These are phyloP conservation scores for Scutellaria galericulata DNA, from an alignment of 257 asterid genomes.

Conservation along the genomic window DNA sequence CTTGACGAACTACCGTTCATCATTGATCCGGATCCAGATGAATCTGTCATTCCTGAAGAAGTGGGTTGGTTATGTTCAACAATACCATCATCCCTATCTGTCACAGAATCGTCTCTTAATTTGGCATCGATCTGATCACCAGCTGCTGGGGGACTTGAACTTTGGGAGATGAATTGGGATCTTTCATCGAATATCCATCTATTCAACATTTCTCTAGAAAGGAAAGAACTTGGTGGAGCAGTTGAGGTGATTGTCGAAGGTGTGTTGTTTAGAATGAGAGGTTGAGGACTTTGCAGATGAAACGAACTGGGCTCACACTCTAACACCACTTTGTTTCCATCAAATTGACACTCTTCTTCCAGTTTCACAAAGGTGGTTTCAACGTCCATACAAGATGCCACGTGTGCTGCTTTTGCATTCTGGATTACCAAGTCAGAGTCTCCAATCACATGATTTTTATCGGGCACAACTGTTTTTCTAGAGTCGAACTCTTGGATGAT, in stretches of 20 bases:
- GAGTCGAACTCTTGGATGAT: slow-evolving; percentile 47
- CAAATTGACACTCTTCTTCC: slow-evolving; percentile 55
- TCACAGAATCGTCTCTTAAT: slow-evolving; percentile 32
- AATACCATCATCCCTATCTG: slow-evolving; percentile 42
- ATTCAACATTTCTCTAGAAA: slow-evolving; percentile 28
- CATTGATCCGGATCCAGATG: slow-evolving; percentile 63
- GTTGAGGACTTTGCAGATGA: slow-evolving; percentile 29
- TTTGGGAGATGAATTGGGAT: slow-evolving; percentile 38
- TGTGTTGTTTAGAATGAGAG: slow-evolving; percentile 33
- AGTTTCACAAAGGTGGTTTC: slow-evolving; percentile 50
- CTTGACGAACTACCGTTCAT: slow-evolving; percentile 61
- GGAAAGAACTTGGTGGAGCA: slow-evolving; percentile 42
- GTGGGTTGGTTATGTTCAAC: slow-evolving; percentile 57
- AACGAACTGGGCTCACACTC: slow-evolving; percentile 31
- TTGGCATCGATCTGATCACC: slow-evolving; percentile 36
- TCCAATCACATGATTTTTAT: slow-evolving; percentile 28
- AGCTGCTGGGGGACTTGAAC: slow-evolving; percentile 28
- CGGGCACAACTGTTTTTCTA: slow-evolving; percentile 31
- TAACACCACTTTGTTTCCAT: slow-evolving; percentile 36
- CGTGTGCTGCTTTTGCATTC: slow-evolving; percentile 32
- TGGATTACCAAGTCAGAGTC: slow-evolving; percentile 36
- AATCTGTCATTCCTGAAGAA: slow-evolving; percentile 69
- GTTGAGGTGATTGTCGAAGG: slow-evolving; percentile 44
- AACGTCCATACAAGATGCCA: slow-evolving; percentile 41
- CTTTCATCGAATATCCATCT: slow-evolving; percentile 31